Conservation (phyloP, 2,329 filamentous ascomycete genomes). For the Penicillium sp. region DNA sequence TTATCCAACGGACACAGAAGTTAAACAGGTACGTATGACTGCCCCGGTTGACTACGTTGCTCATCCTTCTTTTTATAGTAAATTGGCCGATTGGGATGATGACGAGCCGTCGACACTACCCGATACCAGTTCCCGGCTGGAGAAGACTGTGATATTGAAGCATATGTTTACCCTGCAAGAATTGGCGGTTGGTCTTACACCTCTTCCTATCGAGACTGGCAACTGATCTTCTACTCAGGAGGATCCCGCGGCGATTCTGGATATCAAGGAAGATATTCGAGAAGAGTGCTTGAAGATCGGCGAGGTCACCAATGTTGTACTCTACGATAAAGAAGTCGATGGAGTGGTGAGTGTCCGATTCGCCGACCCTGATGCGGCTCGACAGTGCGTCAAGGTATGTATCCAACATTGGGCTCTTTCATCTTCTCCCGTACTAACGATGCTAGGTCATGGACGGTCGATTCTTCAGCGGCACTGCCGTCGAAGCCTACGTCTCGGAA, state of each 20-base stretch:
- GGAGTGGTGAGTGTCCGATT: slow-evolving; percentile 86
- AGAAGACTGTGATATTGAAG: slow-evolving; percentile 79
- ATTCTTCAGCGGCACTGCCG: slow-evolving; percentile 65
- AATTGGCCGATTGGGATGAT: slow-evolving; percentile 92
- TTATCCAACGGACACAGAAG: slow-evolving; percentile 85
- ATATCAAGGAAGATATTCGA: slow-evolving; percentile 90
- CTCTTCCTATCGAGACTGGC: not conserved
- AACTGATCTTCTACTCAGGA: slow-evolving; percentile 42
- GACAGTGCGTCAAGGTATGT: slow-evolving; percentile 57
- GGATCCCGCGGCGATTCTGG: slow-evolving; percentile 72
- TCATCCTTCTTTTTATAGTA: slow-evolving; percentile 49
- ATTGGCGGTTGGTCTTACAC: slow-evolving; percentile 51
- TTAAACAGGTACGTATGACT: slow-evolving; percentile 55
- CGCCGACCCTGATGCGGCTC: slow-evolving; percentile 62
- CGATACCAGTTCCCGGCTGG: slow-evolving; percentile 56
- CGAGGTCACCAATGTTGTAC: slow-evolving; percentile 79
- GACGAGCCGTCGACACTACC: slow-evolving; percentile 62
- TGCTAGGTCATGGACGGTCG: slow-evolving; percentile 67
- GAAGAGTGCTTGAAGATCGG: slow-evolving; percentile 85
- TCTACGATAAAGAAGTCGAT: slow-evolving; percentile 80
- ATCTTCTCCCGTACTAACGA: slow-evolving; percentile 6
- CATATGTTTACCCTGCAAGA: slow-evolving; percentile 89
- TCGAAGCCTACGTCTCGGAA: slow-evolving; percentile 65
- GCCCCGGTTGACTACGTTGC: slow-evolving; percentile 2
- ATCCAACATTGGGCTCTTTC: not conserved